These are phyloP conservation scores for Cyamopsis tetragonoloba DNA, from an alignment of 306 rosid genomes.

Conservation along the genomic window DNA sequence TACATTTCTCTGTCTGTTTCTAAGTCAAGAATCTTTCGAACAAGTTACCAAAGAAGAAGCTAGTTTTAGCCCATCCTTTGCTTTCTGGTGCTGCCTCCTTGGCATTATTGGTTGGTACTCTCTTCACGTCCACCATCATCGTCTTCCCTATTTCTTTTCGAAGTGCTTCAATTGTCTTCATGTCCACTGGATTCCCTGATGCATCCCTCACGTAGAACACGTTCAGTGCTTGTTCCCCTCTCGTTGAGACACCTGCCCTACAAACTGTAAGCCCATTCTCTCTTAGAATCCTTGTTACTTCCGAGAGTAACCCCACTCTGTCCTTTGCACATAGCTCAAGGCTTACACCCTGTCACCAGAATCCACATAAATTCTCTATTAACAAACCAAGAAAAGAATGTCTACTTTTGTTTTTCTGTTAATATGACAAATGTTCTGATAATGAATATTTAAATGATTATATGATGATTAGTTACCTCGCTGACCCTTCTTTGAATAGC, in stretches of 20 bases:
- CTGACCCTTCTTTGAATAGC: constrained; percentile 87
- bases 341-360: constrained; percentile 59
- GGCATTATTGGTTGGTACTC: constrained; percentile 47
- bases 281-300: constrained; percentile 76
- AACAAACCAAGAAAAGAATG: too few species aligned
- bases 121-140: constrained; percentile 69
- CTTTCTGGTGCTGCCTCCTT: constrained; percentile 59
- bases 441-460: too few species aligned
- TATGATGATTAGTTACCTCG: constrained; percentile 87
- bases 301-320: constrained; percentile 70
- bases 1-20: neutral
- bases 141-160: constrained; percentile 67
- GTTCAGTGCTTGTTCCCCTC: constrained; percentile 72
- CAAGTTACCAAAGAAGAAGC: constrained; percentile 85
- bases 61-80: constrained; percentile 68
- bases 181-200: constrained; percentile 69
- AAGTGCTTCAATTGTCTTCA: constrained; percentile 53
- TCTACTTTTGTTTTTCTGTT: too few species aligned
- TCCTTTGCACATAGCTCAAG: constrained; percentile 80
- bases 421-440: too few species aligned
- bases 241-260: constrained; percentile 73
- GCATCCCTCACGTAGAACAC: constrained; percentile 80
- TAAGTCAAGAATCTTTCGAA: constrained; percentile 66
- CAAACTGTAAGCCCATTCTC: constrained; percentile 73
- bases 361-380: neutral